Conservation (phyloP, 768 basidiomycete species). For the Rhodosporidiobolus sp. region DNA sequence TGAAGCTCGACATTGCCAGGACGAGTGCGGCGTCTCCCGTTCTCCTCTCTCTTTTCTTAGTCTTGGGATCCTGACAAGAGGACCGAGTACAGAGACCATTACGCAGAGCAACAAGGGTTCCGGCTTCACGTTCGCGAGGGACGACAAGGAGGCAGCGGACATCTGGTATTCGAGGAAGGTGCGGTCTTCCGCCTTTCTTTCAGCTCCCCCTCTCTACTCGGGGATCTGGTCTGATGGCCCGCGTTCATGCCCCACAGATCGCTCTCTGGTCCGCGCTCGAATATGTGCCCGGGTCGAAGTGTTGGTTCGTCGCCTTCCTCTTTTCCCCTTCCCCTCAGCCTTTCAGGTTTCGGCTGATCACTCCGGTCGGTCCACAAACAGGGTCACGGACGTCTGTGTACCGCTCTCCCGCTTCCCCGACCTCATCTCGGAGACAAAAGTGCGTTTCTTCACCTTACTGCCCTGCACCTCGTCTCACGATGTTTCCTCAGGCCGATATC, state of each 20-base stretch:
- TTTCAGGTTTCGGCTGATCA: conserved; percentile 46
- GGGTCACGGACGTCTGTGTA: conserved; percentile 56
- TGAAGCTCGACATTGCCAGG: conserved; percentile 54
- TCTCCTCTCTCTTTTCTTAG: neutral
- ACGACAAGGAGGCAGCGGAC: conserved; percentile 81
- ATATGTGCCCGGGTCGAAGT: conserved; percentile 7
- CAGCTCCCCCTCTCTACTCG: neutral
- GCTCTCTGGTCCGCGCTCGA: conserved; percentile 40
- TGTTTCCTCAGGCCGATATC: conserved; percentile 18
- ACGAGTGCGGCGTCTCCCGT: conserved; percentile 22
- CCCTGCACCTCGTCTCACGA: neutral
- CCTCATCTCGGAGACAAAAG: conserved; percentile 60
- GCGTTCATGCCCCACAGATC: neutral
- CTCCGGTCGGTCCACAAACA: conserved; percentile 52
- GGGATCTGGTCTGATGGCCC: neutral
- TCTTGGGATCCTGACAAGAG: too few relatives aligned
- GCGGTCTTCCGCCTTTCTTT: neutral
- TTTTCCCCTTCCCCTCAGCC: conserved; percentile 57
- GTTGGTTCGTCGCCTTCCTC: conserved; percentile 43
- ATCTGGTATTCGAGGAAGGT: conserved; percentile 58
- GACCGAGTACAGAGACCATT: conserved; percentile 53
- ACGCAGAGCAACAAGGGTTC: conserved; percentile 66
- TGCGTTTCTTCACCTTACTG: neutral
- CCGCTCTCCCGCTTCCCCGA: conserved; percentile 45
- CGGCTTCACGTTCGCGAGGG: conserved; percentile 72